These are phyloP conservation scores for Gaultheria prostrata DNA, from an alignment of 148 eudicot genomes.

Conservation along the genomic window DNA sequence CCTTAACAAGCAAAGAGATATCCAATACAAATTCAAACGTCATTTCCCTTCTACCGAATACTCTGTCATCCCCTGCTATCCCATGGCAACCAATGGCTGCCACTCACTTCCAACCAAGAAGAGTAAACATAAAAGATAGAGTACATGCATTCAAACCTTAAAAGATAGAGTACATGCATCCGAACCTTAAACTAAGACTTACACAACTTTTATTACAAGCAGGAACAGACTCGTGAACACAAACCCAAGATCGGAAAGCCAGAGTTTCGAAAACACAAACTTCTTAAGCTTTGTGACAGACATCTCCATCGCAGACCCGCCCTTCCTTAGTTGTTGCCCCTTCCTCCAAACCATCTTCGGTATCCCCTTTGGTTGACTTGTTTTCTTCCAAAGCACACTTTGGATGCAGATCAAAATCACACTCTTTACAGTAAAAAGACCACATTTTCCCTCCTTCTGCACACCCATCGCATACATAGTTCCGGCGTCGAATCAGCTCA, in stretches of 20 bases:
- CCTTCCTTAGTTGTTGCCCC: slow-evolving; percentile 26
- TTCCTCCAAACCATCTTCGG: slow-evolving; percentile 16
- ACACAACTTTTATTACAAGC: background rate
- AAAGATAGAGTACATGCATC: no score
- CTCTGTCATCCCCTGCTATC: background rate
- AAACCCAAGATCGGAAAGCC: background rate
- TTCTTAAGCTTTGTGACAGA: slow-evolving; percentile 35
- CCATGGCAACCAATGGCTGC: background rate
- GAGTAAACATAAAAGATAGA: no score
- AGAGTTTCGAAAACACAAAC: background rate
- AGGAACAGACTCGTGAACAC: background rate
- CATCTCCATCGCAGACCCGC: slow-evolving; percentile 61
- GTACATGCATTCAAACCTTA: no score
- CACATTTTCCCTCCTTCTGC: slow-evolving; percentile 12
- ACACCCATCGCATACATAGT: slow-evolving; percentile 20
- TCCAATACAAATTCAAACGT: background rate
- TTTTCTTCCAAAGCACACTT: slow-evolving; percentile 4
- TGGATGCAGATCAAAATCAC: slow-evolving; percentile 23
- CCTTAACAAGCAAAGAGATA: background rate
- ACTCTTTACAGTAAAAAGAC: slow-evolving; percentile 14
- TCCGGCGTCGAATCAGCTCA: background rate
- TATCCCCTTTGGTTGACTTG: slow-evolving; percentile 18
- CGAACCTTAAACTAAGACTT: background rate
- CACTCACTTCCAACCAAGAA: background rate
- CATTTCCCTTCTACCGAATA: background rate